These are phyloP conservation scores for Pseudognaphalium luteoalbum DNA, from an alignment of 129 eudicot genomes.

Conservation along the genomic window DNA sequence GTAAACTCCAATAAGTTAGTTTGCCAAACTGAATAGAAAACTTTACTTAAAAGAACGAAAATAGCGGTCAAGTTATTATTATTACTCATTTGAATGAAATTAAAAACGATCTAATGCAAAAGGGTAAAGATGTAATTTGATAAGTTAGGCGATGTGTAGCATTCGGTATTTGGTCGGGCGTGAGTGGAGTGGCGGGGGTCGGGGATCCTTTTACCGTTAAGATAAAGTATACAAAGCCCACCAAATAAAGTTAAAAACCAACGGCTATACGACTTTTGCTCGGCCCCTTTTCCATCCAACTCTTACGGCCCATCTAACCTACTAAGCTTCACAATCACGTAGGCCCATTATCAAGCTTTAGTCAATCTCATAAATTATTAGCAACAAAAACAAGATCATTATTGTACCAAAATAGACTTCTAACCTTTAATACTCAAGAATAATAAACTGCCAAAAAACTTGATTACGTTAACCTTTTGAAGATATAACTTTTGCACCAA, in stretches of 20 bases:
- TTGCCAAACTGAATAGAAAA: neutral
- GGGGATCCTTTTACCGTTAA: slow-evolving; percentile 57
- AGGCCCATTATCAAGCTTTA: slow-evolving; percentile 20
- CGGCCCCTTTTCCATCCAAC: slow-evolving; percentile 14
- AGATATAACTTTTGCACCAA: too few relatives aligned
- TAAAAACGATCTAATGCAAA: neutral
- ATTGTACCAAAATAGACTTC: neutral
- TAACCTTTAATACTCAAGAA: neutral
- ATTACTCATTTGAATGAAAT: neutral
- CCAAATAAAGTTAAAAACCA: slow-evolving; percentile 38
- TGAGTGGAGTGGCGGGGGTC: slow-evolving; percentile 15
- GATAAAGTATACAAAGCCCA: slow-evolving; percentile 57
- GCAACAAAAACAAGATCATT: neutral
- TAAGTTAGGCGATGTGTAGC: slow-evolving; percentile 48
- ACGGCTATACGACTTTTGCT: slow-evolving; percentile 45
- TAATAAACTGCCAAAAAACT: too few relatives aligned
- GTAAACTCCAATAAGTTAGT: too few relatives aligned
- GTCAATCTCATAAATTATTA: neutral
- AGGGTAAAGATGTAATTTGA: slow-evolving; percentile 20
- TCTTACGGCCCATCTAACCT: slow-evolving; percentile 31
- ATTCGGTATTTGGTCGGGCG: slow-evolving; percentile 38
- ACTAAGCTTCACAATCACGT: slow-evolving; percentile 19
- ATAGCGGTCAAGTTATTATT: neutral
- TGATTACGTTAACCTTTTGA: too few relatives aligned
- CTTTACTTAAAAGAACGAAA: neutral